A percentile compares a stretch with the other conserved stretches of the same genome.
These are phyloP conservation scores for Erodium moschatum DNA, from an alignment of 441 rosid genomes.

Conservation along the genomic window DNA sequence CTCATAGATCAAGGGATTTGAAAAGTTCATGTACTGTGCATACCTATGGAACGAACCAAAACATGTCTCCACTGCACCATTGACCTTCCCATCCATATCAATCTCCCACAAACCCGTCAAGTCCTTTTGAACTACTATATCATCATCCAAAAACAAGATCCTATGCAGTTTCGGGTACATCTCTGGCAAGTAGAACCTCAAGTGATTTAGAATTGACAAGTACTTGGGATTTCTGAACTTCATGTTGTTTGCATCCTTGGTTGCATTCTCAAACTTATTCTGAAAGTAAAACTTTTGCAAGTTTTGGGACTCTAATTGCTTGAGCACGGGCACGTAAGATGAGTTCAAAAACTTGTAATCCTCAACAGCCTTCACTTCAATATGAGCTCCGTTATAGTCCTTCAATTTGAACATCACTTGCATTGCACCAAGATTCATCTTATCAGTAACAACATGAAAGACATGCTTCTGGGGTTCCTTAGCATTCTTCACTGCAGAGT, in stretches of 20 bases:
- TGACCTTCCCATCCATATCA: slow-evolving; percentile 64
- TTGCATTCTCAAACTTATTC: slow-evolving; percentile 87
- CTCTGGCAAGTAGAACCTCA: slow-evolving; percentile 86
- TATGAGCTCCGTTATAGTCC: slow-evolving; percentile 62
- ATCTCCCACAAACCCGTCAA: slow-evolving; percentile 46
- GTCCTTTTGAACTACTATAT: slow-evolving; percentile 81
- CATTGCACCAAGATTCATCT: slow-evolving; percentile 72
- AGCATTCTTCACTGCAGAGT: slow-evolving; percentile 76
- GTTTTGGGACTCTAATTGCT: slow-evolving; percentile 74
- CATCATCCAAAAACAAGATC: slow-evolving; percentile 83
- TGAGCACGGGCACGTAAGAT: slow-evolving; percentile 73
- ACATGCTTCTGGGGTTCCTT: slow-evolving; percentile 86
- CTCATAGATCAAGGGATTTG: slow-evolving; percentile 69
- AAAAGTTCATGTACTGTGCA: slow-evolving; percentile 56
- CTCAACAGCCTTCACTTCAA: slow-evolving; percentile 73
- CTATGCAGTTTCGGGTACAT: slow-evolving; percentile 71
- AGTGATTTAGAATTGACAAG: slow-evolving; percentile 75
- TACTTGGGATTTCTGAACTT: slow-evolving; percentile 86
- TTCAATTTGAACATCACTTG: slow-evolving; percentile 92
- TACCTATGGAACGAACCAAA: slow-evolving; percentile 90
- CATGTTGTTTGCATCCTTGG: slow-evolving; percentile 63
- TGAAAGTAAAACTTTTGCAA: slow-evolving; percentile 90
- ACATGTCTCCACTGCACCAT: slow-evolving; percentile 97
- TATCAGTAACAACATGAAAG: slow-evolving; percentile 74
- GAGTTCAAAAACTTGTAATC: slow-evolving; percentile 60